Evolutionary conservation across 208 protist genomes (phyloP).

Genomic region (Trypanosoma congolense): DNA sequence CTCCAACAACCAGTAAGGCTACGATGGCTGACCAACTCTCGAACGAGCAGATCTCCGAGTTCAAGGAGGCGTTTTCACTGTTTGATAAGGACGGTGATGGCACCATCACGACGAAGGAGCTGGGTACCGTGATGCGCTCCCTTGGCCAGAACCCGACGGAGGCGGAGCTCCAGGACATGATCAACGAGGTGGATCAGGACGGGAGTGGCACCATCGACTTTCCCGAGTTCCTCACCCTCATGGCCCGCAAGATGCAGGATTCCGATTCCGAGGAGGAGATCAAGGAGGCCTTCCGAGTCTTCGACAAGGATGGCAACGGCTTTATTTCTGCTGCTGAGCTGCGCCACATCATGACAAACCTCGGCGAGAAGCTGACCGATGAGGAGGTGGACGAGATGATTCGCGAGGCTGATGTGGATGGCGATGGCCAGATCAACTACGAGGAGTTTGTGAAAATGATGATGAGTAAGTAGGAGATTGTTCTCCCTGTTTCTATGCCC

Average conservation of each 20-base stretch:
- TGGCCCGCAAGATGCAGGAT: constrained; percentile 89
- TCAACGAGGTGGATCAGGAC: constrained; percentile 96
- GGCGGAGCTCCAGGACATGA: constrained; percentile 97
- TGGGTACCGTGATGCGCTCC: constrained; percentile 99
- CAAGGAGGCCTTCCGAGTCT: constrained; percentile 94
- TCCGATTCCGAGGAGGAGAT: constrained; percentile 93
- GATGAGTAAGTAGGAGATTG: constrained; percentile 44
- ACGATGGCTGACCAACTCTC: constrained; percentile 67
- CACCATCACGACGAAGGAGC: constrained; percentile 97
- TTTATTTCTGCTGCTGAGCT: constrained; percentile 93
- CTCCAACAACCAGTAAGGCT: background rate
- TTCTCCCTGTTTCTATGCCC: too few relatives aligned
- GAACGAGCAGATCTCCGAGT: constrained; percentile 97
- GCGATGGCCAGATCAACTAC: constrained; percentile 76
- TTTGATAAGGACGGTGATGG: constrained; percentile 98
- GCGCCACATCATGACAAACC: constrained; percentile 92
- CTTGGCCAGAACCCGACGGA: constrained; percentile 95
- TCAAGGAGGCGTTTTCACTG: constrained; percentile 98
- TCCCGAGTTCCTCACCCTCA: constrained; percentile 87
- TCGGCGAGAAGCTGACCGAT: constrained; percentile 93
- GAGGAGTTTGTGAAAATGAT: constrained; percentile 83
- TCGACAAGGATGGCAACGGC: constrained; percentile 94
- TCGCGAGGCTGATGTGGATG: constrained; percentile 72
- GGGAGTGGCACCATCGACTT: constrained; percentile 95
- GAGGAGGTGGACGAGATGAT: constrained; percentile 83